Percentiles rank a stretch among this genome's conserved stretches.
These are phyloP conservation scores for Zygoascus hellenicus DNA, from an alignment of 1,139 yeast species.

Conservation along the genomic window DNA sequence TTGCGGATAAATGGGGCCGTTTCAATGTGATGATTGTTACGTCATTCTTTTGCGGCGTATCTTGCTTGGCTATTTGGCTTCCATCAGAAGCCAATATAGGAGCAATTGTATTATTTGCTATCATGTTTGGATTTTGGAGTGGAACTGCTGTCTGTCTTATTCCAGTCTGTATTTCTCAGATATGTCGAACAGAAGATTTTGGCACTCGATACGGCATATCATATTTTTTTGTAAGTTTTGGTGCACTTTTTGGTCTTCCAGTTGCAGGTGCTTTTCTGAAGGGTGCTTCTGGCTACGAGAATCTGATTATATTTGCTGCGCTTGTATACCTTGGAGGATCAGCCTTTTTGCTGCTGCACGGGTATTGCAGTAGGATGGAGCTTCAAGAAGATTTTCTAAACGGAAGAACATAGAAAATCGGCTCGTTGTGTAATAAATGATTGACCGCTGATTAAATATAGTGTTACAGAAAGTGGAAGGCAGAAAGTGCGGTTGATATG, in stretches of 20 bases:
- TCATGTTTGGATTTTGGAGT: slow-evolving; percentile 49
- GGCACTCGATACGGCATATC: slow-evolving; percentile 68
- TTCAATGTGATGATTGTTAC: slow-evolving; percentile 48
- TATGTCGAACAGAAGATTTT: slow-evolving; percentile 56
- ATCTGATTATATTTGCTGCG: slow-evolving; percentile 31
- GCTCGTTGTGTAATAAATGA: too few species aligned
- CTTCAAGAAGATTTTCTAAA: slow-evolving; percentile 12
- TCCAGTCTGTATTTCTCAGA: slow-evolving; percentile 47
- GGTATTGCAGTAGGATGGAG: slow-evolving; percentile 26
- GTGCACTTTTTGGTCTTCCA: slow-evolving; percentile 49
- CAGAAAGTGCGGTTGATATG: too few species aligned
- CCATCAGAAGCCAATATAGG: slow-evolving; percentile 45
- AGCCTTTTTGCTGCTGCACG: slow-evolving; percentile 25
- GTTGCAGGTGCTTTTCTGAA: slow-evolving; percentile 44
- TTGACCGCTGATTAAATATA: too few species aligned
- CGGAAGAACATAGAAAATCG: too few species aligned
- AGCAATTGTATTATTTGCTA: slow-evolving; percentile 43
- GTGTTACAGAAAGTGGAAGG: too few species aligned
- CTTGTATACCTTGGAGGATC: slow-evolving; percentile 27
- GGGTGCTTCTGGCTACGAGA: slow-evolving; percentile 25
- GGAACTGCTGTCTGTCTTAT: slow-evolving; percentile 45
- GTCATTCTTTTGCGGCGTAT: slow-evolving; percentile 34
- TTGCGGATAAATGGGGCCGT: slow-evolving; percentile 47
- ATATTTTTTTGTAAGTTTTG: slow-evolving; percentile 58
- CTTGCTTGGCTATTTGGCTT: slow-evolving; percentile 43